Base-by-base conservation (phyloP, 768 basidiomycete genomes). In the Pulveroboletus ravenelii region DNA sequence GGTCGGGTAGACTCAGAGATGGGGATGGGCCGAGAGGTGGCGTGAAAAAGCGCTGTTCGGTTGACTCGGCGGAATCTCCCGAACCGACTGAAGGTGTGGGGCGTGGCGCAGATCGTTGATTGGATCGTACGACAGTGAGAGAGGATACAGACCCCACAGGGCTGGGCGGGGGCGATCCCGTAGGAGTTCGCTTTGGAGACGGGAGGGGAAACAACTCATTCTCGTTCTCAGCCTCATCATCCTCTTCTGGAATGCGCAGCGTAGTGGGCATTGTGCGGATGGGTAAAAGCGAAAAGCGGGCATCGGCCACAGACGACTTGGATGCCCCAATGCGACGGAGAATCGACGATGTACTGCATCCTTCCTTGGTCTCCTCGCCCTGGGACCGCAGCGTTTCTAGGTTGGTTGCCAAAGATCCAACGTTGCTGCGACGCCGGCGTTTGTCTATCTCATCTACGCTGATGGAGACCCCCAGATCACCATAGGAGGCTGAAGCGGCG, bases 371-470 rank as follows among this genome's bases (percentile, higher is more conserved):
- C 27, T 10, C 31, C 10, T 13, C 12, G 23, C 50, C 47, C 7
- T 50, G 36, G 18, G 51, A 47, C 42, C 30, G 45, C 14, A 17
- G 14, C 7, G 20, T 6, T 4, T 51, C 39, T 27, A 1, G 29
- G n/a, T 17, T 31, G 35, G 32, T 31, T 15, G 36, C 45, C 3
- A 41, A 43, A 1, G 34, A 41, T 17, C 48, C 64, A 0, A 27
- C 41, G 34, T 80, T 78, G n/a, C 65, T 67, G 9, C 75, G 75
- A 46, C 74, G 72, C 12, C 80, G 71, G 20, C 80, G 72, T 57
- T 74, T 80, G 55, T 86, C 84, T 5, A 84, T 75, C 60, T 85
- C 85, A 53, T 87, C 85, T 0, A 85, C 82, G 5, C 65, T 78
- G 17, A 84, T 69, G 1, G 78, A 59, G 30, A 75, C 66, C 2